Conservation (phyloP, 23 red algal genomes). For the Gracilariopsis chorda region DNA sequence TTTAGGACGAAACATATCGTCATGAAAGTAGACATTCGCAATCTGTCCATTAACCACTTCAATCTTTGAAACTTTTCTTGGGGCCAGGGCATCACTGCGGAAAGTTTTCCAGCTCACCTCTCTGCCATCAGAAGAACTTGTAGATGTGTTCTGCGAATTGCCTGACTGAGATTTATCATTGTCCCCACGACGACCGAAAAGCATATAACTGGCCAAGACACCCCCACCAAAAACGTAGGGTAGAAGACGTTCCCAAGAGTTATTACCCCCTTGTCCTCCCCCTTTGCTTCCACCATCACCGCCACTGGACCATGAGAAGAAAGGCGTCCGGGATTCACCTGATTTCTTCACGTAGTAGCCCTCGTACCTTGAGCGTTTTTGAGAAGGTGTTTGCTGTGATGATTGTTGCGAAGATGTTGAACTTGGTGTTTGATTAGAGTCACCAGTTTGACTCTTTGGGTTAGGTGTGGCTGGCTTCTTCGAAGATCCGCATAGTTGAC, state of each 20-base stretch:
- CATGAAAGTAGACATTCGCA: conserved; percentile 81
- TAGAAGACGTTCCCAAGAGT: conserved; percentile 40
- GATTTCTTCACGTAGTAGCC: conserved; percentile 44
- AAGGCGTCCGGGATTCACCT: conserved; percentile 3
- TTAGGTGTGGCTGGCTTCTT: background rate
- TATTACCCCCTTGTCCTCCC: conserved; percentile 6
- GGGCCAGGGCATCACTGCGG: conserved; percentile 70
- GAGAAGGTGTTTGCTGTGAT: background rate
- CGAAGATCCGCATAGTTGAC: conserved; percentile 19
- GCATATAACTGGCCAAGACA: conserved; percentile 44
- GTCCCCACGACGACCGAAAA: conserved; percentile 37
- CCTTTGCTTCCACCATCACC: background rate
- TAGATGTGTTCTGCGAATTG: background rate
- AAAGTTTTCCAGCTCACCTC: conserved; percentile 71
- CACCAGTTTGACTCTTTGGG: background rate
- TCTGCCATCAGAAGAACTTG: conserved; percentile 20
- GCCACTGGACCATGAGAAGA: background rate
- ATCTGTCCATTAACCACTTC: conserved; percentile 87
- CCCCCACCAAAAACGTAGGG: conserved; percentile 69
- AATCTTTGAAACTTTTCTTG: conserved; percentile 75
- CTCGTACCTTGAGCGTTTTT: conserved; percentile 51
- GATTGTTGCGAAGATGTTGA: conserved; percentile 3
- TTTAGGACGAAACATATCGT: conserved; percentile 66
- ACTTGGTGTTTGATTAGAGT: background rate
- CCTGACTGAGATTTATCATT: background rate